Evolutionary conservation across 2,329 filamentous ascomycete species (phyloP).

Genomic region (Aspergillus neoniger): DNA sequence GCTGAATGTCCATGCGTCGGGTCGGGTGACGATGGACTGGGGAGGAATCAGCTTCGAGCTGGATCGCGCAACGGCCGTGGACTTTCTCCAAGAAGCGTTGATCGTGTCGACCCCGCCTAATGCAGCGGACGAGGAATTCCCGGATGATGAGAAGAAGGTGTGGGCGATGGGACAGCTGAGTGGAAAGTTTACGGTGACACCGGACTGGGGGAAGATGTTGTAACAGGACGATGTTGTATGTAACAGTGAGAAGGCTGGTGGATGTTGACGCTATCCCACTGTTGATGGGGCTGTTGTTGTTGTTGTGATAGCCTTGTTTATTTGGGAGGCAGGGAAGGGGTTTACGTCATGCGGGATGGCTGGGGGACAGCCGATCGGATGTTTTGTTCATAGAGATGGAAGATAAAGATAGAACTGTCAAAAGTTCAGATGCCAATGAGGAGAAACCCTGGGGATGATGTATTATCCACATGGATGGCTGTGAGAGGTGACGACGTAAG

Average conservation of each 20-base stretch:
- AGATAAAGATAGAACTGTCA: neutral
- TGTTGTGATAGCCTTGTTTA: neutral
- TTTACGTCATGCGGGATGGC: slow-evolving; percentile 2
- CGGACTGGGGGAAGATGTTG: slow-evolving; percentile 59
- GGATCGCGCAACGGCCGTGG: slow-evolving; percentile 56
- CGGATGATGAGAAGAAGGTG: slow-evolving; percentile 44
- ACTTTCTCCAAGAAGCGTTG: slow-evolving; percentile 63
- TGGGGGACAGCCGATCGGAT: neutral
- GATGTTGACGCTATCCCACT: neutral
- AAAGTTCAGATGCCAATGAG: neutral
- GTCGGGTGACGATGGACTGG: slow-evolving; percentile 64
- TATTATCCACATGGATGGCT: too few species aligned
- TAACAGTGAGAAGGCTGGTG: neutral
- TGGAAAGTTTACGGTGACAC: slow-evolving; percentile 65
- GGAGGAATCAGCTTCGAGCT: slow-evolving; percentile 62
- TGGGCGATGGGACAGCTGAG: slow-evolving; percentile 64
- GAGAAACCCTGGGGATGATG: neutral
- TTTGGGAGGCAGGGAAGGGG: neutral
- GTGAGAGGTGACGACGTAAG: too few species aligned
- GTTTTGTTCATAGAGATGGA: neutral
- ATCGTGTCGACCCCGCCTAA: slow-evolving; percentile 36
- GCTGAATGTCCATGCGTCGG: slow-evolving; percentile 62
- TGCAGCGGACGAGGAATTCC: slow-evolving; percentile 22
- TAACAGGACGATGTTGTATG: slow-evolving; percentile 16
- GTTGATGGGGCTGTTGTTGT: neutral